Conservation (phyloP, 129 eudicot genomes). For the Scalesia atractyloides region DNA sequence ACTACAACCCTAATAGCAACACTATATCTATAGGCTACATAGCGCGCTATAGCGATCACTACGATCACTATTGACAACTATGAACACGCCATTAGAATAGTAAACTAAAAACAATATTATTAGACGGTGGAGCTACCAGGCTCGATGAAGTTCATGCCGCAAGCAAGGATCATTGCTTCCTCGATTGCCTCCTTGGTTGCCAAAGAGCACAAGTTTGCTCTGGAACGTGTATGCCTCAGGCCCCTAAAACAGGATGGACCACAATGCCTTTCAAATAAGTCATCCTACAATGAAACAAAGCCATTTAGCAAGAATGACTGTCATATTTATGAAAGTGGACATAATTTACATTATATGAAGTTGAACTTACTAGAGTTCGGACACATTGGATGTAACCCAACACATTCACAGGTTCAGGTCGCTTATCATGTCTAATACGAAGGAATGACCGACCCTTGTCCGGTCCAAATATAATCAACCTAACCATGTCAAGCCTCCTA, state of each 20-base stretch:
- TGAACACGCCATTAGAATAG: too few species aligned
- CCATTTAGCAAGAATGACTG: not conserved
- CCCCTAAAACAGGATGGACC: not conserved
- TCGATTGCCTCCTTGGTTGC: not conserved
- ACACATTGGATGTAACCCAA: not conserved
- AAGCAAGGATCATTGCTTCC: not conserved
- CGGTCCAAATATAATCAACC: constrained; percentile 56
- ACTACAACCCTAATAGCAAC: too few species aligned
- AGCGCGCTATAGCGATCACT: too few species aligned
- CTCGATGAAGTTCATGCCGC: not conserved
- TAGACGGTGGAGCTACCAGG: not conserved
- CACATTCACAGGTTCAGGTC: not conserved
- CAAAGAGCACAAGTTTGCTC: not conserved
- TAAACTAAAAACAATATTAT: not conserved
- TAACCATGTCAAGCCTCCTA: constrained; percentile 49
- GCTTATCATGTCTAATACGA: not conserved
- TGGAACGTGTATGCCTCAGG: not conserved
- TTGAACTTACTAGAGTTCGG: not conserved
- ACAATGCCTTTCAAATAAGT: not conserved
- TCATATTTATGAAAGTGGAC: not conserved
- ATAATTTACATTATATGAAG: not conserved
- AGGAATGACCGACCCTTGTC: constrained; percentile 38
- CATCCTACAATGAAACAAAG: not conserved
- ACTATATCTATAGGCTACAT: too few species aligned
- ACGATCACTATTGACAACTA: too few species aligned